These are phyloP conservation scores for Fusarium musae DNA, from an alignment of 2,329 filamentous ascomycete species.

Conservation along the genomic window DNA sequence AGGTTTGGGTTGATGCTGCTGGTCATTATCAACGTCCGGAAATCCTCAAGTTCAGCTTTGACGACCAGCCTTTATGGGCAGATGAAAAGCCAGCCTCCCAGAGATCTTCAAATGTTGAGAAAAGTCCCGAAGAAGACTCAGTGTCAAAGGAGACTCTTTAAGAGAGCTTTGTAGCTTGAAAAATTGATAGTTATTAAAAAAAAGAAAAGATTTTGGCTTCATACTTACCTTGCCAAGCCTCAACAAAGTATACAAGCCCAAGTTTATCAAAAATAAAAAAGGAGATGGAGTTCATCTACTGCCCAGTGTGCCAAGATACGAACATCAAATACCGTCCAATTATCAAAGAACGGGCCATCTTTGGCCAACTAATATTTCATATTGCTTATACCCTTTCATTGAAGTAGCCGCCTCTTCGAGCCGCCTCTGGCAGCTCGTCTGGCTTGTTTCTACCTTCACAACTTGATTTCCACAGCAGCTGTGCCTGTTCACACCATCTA, in stretches of 20 bases:
- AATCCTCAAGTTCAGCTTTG: background rate
- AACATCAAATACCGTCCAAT: background rate
- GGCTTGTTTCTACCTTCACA: background rate
- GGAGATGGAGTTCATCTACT: rapidly evolving
- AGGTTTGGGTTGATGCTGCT: background rate
- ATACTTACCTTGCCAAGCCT: background rate
- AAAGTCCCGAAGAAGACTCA: rapidly evolving
- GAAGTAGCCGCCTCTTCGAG: background rate
- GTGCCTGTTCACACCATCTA: background rate
- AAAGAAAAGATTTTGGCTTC: background rate
- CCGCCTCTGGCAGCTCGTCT: background rate
- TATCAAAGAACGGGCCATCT: rapidly evolving
- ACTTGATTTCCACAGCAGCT: background rate
- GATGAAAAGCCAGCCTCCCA: rapidly evolving
- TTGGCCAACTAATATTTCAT: background rate
- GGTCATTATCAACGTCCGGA: background rate
- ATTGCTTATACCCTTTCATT: background rate
- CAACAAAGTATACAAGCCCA: rapidly evolving
- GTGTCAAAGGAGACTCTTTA: rapidly evolving
- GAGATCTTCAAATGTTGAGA: rapidly evolving
- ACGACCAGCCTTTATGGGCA: background rate
- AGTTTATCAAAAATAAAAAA: background rate
- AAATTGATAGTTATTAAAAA: too few relatives aligned
- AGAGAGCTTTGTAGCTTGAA: rapidly evolving
- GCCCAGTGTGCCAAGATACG: rapidly evolving